Conservation (phyloP, 306 rosid genomes). For the Arachis hypogaea region DNA sequence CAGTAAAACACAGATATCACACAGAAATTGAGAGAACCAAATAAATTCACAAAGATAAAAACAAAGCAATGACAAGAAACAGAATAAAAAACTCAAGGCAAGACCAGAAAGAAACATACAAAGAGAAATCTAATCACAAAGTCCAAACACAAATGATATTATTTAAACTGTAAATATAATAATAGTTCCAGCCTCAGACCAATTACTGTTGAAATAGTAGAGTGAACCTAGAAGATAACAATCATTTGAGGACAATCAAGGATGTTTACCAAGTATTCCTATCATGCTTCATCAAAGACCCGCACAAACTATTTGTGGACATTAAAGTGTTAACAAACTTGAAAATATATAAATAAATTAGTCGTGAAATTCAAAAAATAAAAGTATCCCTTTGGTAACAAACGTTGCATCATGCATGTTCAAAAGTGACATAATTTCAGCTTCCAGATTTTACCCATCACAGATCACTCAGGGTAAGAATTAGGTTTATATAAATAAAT, state of each 20-base stretch:
- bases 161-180: conserved; percentile 14
- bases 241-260: conserved; percentile 14
- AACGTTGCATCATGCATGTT: conserved; percentile 6
- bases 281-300: background rate
- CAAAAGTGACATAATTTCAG: conserved; percentile 6
- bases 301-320: background rate
- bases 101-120: conserved; percentile 13
- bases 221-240: background rate
- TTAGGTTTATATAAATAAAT: too few relatives aligned
- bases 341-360: background rate
- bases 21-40: conserved; percentile 8
- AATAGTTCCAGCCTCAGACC: background rate
- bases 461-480: conserved; percentile 1
- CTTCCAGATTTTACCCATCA: conserved; percentile 11
- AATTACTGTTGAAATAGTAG: conserved; percentile 8
- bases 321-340: conserved; percentile 2
- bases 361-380: conserved; percentile 8
- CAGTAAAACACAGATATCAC: conserved; percentile 15
- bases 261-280: conserved; percentile 4
- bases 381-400: conserved; percentile 5
- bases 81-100: conserved; percentile 17
- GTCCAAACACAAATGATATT: conserved; percentile 12
- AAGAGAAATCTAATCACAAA: conserved; percentile 23
- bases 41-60: conserved; percentile 11
- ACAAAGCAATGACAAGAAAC: conserved; percentile 23